A percentile compares a stretch with the other conserved stretches of the same genome.
phyloP scores from a whole-genome alignment of 202 grass and related monocot species.

The Alloteropsis angusta region DNA sequence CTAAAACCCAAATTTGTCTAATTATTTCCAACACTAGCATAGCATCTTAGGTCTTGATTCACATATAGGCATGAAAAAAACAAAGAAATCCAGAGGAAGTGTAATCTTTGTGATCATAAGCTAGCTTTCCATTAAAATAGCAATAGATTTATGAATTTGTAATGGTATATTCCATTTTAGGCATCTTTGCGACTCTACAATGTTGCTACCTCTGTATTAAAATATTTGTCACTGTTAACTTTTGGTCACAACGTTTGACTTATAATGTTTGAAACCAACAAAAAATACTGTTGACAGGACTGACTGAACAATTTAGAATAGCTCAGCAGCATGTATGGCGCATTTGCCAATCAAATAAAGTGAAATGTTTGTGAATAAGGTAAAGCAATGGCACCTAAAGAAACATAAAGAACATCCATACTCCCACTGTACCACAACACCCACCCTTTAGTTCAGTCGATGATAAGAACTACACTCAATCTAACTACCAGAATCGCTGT shows the following conservation, averaged over 20 bases:
- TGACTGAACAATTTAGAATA: neutral
- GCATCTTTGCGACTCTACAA: neutral
- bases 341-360: neutral
- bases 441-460: neutral
- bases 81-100: neutral
- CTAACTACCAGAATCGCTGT: neutral
- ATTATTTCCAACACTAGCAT: neutral
- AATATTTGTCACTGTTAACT: no score
- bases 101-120: neutral
- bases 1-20: neutral
- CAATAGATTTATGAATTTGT: neutral
- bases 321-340: neutral
- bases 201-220: no score
- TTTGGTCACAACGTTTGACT: no score
- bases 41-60: neutral
- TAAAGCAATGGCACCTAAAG: neutral
- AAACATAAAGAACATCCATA: neutral
- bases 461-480: neutral
- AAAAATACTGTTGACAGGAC: neutral
- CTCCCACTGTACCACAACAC: neutral
- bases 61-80: neutral
- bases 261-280: constrained; percentile 4
- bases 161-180: neutral
- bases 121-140: neutral
- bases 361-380: neutral